Evolutionary conservation across 345 rosid genomes (phyloP).

Genomic region (Schrenkiella parvula): DNA sequence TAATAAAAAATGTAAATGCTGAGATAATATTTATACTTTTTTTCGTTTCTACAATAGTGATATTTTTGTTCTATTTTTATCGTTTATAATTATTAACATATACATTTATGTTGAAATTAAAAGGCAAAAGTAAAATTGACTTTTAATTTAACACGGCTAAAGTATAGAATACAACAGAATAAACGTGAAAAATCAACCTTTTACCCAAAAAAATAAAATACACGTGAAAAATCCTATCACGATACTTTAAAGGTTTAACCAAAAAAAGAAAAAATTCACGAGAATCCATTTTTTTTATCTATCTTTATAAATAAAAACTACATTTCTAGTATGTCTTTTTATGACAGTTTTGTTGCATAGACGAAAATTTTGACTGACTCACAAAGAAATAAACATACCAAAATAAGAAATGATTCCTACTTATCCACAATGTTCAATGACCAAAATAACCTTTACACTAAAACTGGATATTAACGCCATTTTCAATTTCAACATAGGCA

Average conservation of each 20-base stretch:
- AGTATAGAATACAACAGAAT: not conserved
- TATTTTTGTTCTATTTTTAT: no score
- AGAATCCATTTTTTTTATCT: not conserved
- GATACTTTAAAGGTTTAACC: not conserved
- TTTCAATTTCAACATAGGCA: not conserved
- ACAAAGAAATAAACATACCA: constrained; percentile 4
- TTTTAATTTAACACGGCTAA: not conserved
- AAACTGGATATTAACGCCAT: not conserved
- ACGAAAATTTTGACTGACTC: not conserved
- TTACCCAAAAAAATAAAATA: not conserved
- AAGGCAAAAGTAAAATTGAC: not conserved
- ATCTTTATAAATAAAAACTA: not conserved
- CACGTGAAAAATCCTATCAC: constrained; percentile 14
- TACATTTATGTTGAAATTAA: no score
- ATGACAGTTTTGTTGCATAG: not conserved
- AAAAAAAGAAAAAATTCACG: not conserved
- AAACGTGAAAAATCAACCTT: constrained; percentile 8
- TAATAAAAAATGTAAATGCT: not conserved
- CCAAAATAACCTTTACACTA: constrained; percentile 5
- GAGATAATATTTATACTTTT: no score
- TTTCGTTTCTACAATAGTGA: no score
- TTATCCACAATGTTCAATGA: not conserved
- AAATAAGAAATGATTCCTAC: constrained; percentile 6
- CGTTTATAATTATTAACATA: no score
- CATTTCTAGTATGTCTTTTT: not conserved